Evolutionary conservation across 441 rosid genomes (phyloP).

Genomic region (California macrophylla): DNA sequence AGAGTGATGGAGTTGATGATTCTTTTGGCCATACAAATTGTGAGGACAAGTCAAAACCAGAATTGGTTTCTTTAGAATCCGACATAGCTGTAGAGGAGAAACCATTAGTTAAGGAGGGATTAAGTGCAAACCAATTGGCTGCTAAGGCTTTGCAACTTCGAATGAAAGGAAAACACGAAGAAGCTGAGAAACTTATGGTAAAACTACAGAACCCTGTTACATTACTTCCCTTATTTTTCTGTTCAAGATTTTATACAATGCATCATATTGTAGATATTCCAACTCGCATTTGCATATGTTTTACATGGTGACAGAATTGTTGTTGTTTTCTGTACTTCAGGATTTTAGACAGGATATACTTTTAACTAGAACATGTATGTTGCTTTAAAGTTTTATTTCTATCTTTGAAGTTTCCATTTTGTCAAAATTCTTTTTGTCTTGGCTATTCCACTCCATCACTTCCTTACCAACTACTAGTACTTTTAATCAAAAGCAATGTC

Average conservation of each 20-base stretch:
- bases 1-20: slow-evolving; percentile 24
- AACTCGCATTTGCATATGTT: neutral
- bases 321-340: neutral
- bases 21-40: slow-evolving; percentile 20
- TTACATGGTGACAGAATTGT: neutral
- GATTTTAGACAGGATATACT: neutral
- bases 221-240: neutral
- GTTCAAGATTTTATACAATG: neutral
- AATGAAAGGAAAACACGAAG: slow-evolving; percentile 70
- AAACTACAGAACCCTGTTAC: slow-evolving; percentile 4
- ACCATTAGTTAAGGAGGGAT: slow-evolving; percentile 23
- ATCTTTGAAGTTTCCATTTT: neutral
- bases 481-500: neutral
- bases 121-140: slow-evolving; percentile 66
- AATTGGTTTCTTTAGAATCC: slow-evolving; percentile 17
- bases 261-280: neutral
- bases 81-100: slow-evolving; percentile 23
- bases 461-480: neutral
- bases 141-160: slow-evolving; percentile 87
- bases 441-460: neutral
- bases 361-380: neutral
- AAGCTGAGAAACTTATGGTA: slow-evolving; percentile 73
- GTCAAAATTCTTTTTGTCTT: neutral
- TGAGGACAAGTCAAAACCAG: slow-evolving; percentile 22
- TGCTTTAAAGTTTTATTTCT: neutral